Evolutionary conservation across 2,329 filamentous ascomycete species (phyloP).

Genomic region (Nothophoma quercina): DNA sequence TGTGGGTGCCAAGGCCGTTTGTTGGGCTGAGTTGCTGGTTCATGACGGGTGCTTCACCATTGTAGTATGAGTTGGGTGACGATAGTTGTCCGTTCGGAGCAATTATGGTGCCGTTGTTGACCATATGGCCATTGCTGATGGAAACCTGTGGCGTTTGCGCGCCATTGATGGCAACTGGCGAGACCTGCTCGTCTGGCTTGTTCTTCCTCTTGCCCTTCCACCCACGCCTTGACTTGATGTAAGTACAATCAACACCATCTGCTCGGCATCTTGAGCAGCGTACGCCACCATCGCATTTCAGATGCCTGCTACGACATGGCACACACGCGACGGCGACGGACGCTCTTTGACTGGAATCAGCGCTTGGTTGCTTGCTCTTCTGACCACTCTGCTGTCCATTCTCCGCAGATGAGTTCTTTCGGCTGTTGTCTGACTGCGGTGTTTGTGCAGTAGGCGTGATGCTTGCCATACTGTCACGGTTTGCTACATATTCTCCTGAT

Average conservation of each 20-base stretch:
- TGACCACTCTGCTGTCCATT: slow-evolving; percentile 29
- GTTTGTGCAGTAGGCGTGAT: slow-evolving; percentile 44
- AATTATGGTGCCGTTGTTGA: slow-evolving; percentile 8
- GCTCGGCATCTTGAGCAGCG: slow-evolving; percentile 58
- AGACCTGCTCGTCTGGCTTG: slow-evolving; percentile 42
- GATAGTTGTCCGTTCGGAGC: slow-evolving; percentile 32
- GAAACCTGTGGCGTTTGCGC: slow-evolving; percentile 23
- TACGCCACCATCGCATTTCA: slow-evolving; percentile 62
- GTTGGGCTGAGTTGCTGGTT: slow-evolving; percentile 38
- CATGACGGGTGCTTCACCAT: slow-evolving; percentile 30
- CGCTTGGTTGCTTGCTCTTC: slow-evolving; percentile 25
- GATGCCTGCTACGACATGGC: slow-evolving; percentile 59
- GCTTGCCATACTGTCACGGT: slow-evolving; percentile 39
- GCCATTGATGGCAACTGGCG: slow-evolving; percentile 32
- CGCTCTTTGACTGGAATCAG: slow-evolving; percentile 28
- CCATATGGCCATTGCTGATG: slow-evolving; percentile 28
- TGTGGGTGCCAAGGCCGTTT: slow-evolving; percentile 28
- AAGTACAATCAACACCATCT: slow-evolving; percentile 57
- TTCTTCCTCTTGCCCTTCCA: slow-evolving; percentile 55
- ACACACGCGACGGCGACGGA: slow-evolving; percentile 58
- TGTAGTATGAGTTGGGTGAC: slow-evolving; percentile 44
- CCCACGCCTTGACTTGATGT: slow-evolving; percentile 61
- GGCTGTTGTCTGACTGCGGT: slow-evolving; percentile 37
- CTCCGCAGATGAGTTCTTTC: slow-evolving; percentile 22
- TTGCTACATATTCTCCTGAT: slow-evolving; percentile 39